Conservation (phyloP, 495 filamentous ascomycete species). For the Neurospora pannonica region DNA sequence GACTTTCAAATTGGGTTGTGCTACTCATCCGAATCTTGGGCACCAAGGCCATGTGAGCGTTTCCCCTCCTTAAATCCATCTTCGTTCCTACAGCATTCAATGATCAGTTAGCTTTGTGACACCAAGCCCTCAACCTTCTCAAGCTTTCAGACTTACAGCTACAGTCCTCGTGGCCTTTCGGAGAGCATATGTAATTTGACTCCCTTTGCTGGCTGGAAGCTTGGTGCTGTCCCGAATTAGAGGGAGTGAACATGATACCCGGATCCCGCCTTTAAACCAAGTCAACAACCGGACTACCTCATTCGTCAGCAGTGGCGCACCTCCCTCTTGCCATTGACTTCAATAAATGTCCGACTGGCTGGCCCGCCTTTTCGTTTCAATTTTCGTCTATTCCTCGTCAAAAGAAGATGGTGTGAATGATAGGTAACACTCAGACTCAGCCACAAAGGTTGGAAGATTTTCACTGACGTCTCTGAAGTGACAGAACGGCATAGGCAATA, state of each 20-base stretch:
- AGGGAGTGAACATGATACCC: not conserved
- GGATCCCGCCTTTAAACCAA: not conserved
- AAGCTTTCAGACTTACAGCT: not conserved
- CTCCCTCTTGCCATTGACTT: not conserved
- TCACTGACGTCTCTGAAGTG: not conserved
- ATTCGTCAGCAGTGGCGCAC: not conserved
- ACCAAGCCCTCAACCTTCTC: not conserved
- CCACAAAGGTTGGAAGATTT: not conserved
- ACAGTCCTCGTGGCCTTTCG: not conserved
- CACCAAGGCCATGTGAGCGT: not conserved
- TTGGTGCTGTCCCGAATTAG: not conserved
- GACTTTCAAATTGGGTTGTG: not conserved
- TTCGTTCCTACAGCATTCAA: not conserved
- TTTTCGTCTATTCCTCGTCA: not conserved
- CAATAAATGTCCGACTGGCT: not conserved
- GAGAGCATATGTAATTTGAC: not conserved
- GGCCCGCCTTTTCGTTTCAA: not conserved
- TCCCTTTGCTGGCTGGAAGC: not conserved
- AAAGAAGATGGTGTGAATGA: not conserved
- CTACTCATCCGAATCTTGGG: not conserved
- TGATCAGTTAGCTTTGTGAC: not conserved
- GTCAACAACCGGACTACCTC: not conserved
- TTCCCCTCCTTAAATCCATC: not conserved
- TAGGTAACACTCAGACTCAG: not conserved
- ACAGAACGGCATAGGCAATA: not conserved